phyloP scores from a whole-genome alignment of 768 basidiomycete genomes.

The Boletus sensibilis region DNA sequence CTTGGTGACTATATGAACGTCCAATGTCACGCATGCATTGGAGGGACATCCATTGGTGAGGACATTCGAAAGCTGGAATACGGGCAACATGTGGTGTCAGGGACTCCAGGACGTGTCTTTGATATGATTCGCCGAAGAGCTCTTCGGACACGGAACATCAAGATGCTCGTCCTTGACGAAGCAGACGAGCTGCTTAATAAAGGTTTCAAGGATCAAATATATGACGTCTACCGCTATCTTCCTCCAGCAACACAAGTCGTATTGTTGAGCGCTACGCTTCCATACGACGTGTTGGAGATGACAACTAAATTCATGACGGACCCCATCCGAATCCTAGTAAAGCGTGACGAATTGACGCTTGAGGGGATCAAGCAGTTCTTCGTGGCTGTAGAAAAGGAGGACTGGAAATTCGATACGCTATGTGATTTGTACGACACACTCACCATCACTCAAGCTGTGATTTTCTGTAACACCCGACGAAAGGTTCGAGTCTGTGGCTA shows the following conservation, averaged over 20 bases:
- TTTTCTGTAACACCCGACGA: slow-evolving; percentile 97
- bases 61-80: slow-evolving; percentile 97
- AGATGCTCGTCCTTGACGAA: slow-evolving; percentile 94
- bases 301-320: slow-evolving; percentile 99
- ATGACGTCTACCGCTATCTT: slow-evolving; percentile 96
- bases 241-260: slow-evolving; percentile 98
- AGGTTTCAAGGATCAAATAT: slow-evolving; percentile 99
- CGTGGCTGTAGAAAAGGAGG: slow-evolving; percentile 98
- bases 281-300: slow-evolving; percentile 97
- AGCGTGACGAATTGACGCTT: slow-evolving; percentile 97
- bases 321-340: slow-evolving; percentile 96
- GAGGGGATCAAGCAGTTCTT: slow-evolving; percentile 97
- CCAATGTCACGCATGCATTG: slow-evolving; percentile 97
- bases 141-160: slow-evolving; percentile 94
- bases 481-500: slow-evolving; percentile 56
- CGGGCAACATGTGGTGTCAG: slow-evolving; percentile 95
- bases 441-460: slow-evolving; percentile 98
- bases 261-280: slow-evolving; percentile 91
- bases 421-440: slow-evolving; percentile 98
- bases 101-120: slow-evolving; percentile 96
- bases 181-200: slow-evolving; percentile 96
- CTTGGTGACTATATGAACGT: slow-evolving; percentile 99
- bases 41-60: slow-evolving; percentile 95
- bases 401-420: slow-evolving; percentile 99
- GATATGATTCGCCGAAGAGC: slow-evolving; percentile 97